Percentiles rank a stretch among this genome's conserved stretches.
Evolutionary conservation across 805 yeast species (phyloP).

Genomic region (Zygoascus bituminiphila): DNA sequence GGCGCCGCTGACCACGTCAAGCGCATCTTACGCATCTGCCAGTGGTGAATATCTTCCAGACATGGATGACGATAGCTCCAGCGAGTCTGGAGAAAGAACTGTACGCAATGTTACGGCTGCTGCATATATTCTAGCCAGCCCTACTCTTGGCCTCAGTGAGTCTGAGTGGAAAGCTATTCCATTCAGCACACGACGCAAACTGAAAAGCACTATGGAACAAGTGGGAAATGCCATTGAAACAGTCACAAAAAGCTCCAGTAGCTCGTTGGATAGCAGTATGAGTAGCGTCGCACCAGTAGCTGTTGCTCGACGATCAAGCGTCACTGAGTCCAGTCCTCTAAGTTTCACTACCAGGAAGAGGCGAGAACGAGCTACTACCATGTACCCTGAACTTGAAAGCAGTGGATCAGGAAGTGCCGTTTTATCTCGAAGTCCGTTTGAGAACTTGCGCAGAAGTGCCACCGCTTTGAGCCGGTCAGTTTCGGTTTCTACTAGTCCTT

Average conservation of each 20-base stretch:
- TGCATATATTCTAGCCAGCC: conserved; percentile 9
- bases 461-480: conserved; percentile 1
- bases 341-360: conserved; percentile 7
- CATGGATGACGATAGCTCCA: background rate
- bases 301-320: background rate
- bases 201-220: conserved; percentile 11
- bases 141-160: conserved; percentile 17
- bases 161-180: conserved; percentile 20
- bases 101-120: background rate
- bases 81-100: background rate
- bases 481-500: conserved; percentile 5
- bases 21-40: background rate
- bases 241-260: background rate
- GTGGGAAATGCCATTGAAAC: background rate
- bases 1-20: background rate
- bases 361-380: conserved; percentile 14
- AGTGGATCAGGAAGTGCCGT: background rate
- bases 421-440: background rate
- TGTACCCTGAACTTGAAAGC: conserved; percentile 7
- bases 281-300: background rate
- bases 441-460: background rate
- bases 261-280: background rate
- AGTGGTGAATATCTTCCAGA: conserved; percentile 1
- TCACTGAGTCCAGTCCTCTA: background rate
- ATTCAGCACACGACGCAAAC: conserved; percentile 17